A percentile compares a stretch with the other conserved stretches of the same genome.
Conservation (phyloP, 2,329 filamentous ascomycete species). For the Coleophoma eucalyptorum region DNA sequence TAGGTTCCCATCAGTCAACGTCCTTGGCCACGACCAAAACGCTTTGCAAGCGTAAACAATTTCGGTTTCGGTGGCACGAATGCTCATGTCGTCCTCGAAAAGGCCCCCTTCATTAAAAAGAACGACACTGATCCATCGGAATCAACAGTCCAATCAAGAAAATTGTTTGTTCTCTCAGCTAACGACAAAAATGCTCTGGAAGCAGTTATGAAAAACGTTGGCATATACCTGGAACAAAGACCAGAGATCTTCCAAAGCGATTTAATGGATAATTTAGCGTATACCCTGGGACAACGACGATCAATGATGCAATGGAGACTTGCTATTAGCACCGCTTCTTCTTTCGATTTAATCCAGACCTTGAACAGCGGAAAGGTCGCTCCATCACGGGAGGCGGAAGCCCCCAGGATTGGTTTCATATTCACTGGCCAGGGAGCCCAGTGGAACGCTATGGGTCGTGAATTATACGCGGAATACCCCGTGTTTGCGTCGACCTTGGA, state of each 20-base stretch:
- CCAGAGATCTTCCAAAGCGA: slow-evolving; percentile 25
- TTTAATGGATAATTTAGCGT: slow-evolving; percentile 24
- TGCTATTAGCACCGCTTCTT: slow-evolving; percentile 17
- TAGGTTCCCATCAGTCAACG: slow-evolving; percentile 25
- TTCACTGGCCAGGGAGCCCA: slow-evolving; percentile 26
- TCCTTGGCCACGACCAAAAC: slow-evolving; percentile 31
- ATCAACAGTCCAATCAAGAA: slow-evolving; percentile 23
- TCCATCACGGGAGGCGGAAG: slow-evolving; percentile 16
- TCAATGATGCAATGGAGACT: slow-evolving; percentile 23
- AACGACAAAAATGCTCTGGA: slow-evolving; percentile 22
- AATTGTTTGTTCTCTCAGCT: slow-evolving; percentile 20
- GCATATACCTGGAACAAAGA: slow-evolving; percentile 23
- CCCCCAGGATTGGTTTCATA: slow-evolving; percentile 16
- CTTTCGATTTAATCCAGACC: slow-evolving; percentile 21
- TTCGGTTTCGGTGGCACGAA: slow-evolving; percentile 34
- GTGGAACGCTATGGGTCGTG: slow-evolving; percentile 21
- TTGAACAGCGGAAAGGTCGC: slow-evolving; percentile 27
- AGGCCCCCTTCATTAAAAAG: slow-evolving; percentile 20
- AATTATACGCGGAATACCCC: slow-evolving; percentile 17
- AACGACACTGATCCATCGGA: slow-evolving; percentile 15
- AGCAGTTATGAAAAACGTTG: slow-evolving; percentile 22
- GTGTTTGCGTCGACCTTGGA: slow-evolving; percentile 17
- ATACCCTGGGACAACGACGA: slow-evolving; percentile 22
- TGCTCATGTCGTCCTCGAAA: slow-evolving; percentile 34
- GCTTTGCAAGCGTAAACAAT: slow-evolving; percentile 38